Conservation (phyloP, 768 basidiomycete genomes). For the Basidioascus undulatus region DNA sequence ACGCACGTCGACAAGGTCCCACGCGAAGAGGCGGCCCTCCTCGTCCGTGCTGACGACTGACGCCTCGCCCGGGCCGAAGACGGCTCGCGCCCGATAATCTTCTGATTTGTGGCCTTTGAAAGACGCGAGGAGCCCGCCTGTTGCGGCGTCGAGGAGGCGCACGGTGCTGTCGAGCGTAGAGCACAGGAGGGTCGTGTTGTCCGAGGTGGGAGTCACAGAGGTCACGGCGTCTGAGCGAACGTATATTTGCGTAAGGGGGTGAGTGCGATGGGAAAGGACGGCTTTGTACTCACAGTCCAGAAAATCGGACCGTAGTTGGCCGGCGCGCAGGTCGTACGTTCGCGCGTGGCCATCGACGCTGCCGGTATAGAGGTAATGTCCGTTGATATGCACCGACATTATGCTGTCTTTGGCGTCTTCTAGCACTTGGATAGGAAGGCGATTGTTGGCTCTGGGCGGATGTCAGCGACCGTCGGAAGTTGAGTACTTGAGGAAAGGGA, state of each 20-base stretch:
- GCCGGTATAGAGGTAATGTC: constrained; percentile 36
- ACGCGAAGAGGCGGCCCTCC: too few relatives aligned
- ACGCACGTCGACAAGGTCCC: too few relatives aligned
- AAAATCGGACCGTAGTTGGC: constrained; percentile 67
- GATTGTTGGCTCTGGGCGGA: constrained; percentile 34
- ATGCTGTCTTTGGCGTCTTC: constrained; percentile 75
- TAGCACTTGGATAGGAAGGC: constrained; percentile 70
- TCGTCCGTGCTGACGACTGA: too few relatives aligned
- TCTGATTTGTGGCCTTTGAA: constrained; percentile 54
- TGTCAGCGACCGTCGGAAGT: not conserved
- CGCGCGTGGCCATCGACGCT: constrained; percentile 81
- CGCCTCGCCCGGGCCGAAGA: too few relatives aligned
- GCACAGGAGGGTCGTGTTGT: constrained; percentile 55
- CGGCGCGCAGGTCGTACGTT: constrained; percentile 84
- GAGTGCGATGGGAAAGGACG: not conserved
- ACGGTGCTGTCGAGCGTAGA: constrained; percentile 63
- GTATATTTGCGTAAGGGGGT: not conserved
- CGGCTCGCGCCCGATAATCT: too few relatives aligned
- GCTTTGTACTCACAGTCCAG: constrained; percentile 49
- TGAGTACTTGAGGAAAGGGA: not conserved
- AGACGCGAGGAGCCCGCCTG: constrained; percentile 62
- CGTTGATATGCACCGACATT: constrained; percentile 30
- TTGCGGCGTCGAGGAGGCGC: constrained; percentile 58
- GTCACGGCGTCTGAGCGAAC: constrained; percentile 53
- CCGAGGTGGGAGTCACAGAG: constrained; percentile 52